Evolutionary conservation across 257 asterid species (phyloP).

Genomic region (Ehretia macrophylla): DNA sequence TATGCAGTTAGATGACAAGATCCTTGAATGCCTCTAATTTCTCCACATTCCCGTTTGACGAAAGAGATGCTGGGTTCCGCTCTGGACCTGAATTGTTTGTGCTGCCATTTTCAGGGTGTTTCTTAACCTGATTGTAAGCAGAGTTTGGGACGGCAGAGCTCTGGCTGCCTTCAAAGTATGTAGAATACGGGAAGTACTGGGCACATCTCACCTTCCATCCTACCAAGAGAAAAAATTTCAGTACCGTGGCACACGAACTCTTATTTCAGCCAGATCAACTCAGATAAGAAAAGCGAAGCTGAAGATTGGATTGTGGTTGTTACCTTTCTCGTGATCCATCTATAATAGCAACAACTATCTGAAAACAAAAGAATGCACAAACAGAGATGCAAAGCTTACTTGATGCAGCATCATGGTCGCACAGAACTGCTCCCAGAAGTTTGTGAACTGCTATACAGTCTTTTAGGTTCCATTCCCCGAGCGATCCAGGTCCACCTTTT

Average conservation of each 20-base stretch:
- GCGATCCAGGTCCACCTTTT: constrained; percentile 42
- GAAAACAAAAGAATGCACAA: not conserved
- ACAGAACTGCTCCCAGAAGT: constrained; percentile 46
- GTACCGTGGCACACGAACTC: not conserved
- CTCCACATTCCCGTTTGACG: constrained; percentile 64
- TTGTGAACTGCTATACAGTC: constrained; percentile 74
- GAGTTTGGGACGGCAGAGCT: constrained; percentile 55
- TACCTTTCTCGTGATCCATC: too few relatives aligned
- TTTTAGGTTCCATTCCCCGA: constrained; percentile 50
- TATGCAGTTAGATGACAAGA: constrained; percentile 41
- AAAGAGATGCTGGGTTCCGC: constrained; percentile 15
- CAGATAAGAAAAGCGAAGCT: too few relatives aligned
- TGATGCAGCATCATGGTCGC: constrained; percentile 68
- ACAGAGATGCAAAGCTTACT: constrained; percentile 40
- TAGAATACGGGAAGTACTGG: constrained; percentile 67
- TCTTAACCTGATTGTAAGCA: constrained; percentile 39
- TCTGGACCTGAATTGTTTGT: constrained; percentile 22
- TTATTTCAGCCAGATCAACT: not conserved
- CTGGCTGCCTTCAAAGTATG: constrained; percentile 65
- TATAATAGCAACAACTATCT: too few relatives aligned
- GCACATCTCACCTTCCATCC: constrained; percentile 87
- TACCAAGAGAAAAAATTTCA: constrained; percentile 23
- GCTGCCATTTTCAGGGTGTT: constrained; percentile 47
- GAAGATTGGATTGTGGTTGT: too few relatives aligned
- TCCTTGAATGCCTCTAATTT: constrained; percentile 47